Conservation (phyloP, 2,329 filamentous ascomycete genomes). For the Aspergillus uvarum region DNA sequence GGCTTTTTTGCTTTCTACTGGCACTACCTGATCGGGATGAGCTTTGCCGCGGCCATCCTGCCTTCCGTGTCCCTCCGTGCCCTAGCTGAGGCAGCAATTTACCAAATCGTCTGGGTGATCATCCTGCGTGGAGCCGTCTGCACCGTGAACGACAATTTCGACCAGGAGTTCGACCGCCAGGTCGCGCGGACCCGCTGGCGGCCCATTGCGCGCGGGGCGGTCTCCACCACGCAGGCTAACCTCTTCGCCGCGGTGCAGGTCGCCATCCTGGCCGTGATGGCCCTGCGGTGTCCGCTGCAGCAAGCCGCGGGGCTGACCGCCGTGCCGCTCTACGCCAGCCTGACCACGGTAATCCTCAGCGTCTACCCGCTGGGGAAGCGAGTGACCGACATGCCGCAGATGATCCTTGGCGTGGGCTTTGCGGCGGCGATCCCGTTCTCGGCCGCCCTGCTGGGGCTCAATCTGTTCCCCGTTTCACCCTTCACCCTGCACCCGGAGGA, state of each 20-base stretch:
- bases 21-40: constrained; percentile 79
- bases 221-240: constrained; percentile 70
- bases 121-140: constrained; percentile 88
- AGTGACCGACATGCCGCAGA: constrained; percentile 9
- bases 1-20: constrained; percentile 85
- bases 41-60: constrained; percentile 67
- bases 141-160: constrained; percentile 88
- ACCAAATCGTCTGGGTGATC: constrained; percentile 75
- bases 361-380: constrained; percentile 10
- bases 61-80: constrained; percentile 52
- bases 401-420: constrained; percentile 6
- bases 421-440: constrained; percentile 3
- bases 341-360: constrained; percentile 1
- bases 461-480: not conserved
- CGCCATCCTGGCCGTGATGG: not conserved
- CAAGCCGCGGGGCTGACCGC: not conserved
- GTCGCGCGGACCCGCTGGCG: constrained; percentile 74
- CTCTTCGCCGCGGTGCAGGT: constrained; percentile 44
- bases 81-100: constrained; percentile 48
- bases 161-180: constrained; percentile 79
- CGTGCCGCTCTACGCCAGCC: not conserved
- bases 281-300: not conserved
- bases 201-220: constrained; percentile 75
- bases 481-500: not conserved
- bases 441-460: not conserved